Base-by-base conservation (phyloP, 140 eudicot genomes). In the Stevia rebaudiana region DNA sequence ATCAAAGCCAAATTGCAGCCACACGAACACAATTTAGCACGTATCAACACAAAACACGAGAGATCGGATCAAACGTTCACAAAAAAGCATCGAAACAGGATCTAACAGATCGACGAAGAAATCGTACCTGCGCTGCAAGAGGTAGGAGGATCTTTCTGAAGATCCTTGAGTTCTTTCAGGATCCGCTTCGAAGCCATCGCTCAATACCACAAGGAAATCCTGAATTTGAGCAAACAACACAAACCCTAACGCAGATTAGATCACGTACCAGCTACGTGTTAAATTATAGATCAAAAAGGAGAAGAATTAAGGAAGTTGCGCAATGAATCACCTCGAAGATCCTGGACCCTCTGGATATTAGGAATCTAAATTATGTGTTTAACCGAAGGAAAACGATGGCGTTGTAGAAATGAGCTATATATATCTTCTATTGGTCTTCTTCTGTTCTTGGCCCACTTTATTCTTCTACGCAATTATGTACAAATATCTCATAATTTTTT, bases 161-260 rank as follows among this genome's bases (percentile, higher is more conserved):
- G 83, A 81, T 80, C 81, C 72, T 80, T 80, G 68, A 80, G 81
- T 62, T 80, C 84, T 18, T 80, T 80, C 74, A 80, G 69, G 76
- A 81, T 81, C 76, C 87, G 84, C 81, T 82, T 78, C 19, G 87
- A 82, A 33, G 87, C 87, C 87, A 82, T 82, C 68, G 54, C 72
- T 76, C 61, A 58, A 59, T 30, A 68, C 43, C 65, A 54, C 73
- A 28, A 71, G 68, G 49, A 73, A 46, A 63, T 53, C 71, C 63
- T 65, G 65, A n/a, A 71, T 10, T 44, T 36, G n/a, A 52, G 41
- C 28, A 64, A 54, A 64, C n/a, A 54, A 64, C n/a, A 73, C 46
- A 70, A 72, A 41, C 65, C 72, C 61, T 55, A 64, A 33, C 58
- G 53, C 11, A 42, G 10, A 52, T 72, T 31, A 53, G 7, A 71